phyloP scores from a whole-genome alignment of 2,329 filamentous ascomycete genomes.

The Aspergillus luchuensis region DNA sequence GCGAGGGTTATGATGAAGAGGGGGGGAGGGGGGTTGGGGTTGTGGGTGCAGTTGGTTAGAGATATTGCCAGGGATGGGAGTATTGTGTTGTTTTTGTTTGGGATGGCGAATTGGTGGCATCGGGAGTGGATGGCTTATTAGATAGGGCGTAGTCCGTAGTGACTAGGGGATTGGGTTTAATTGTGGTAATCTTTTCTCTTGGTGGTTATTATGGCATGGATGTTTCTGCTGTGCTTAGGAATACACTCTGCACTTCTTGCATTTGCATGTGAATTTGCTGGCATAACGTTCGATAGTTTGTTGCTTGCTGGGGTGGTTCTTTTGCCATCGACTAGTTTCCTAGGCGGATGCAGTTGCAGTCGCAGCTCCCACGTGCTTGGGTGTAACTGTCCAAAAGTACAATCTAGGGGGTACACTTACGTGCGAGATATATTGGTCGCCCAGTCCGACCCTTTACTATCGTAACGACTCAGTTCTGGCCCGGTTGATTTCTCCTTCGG shows the following conservation, averaged over 20 bases:
- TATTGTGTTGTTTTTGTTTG: conserved; percentile 49
- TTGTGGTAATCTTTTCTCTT: too few relatives aligned
- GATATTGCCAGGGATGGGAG: conserved; percentile 48
- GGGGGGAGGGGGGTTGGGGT: conserved; percentile 29
- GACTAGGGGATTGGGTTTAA: too few relatives aligned
- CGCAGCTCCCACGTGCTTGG: background rate
- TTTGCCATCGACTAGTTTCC: background rate
- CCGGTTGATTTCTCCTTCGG: background rate
- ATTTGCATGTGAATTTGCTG: background rate
- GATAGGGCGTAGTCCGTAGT: background rate
- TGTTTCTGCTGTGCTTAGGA: background rate
- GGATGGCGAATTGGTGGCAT: conserved; percentile 46
- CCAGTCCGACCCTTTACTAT: background rate
- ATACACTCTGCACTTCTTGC: background rate
- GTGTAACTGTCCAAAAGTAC: too few relatives aligned
- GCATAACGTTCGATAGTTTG: too few relatives aligned
- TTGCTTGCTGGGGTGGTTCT: too few relatives aligned
- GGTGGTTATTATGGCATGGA: background rate
- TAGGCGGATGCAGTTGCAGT: background rate
- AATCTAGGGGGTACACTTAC: too few relatives aligned
- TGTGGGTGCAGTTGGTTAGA: conserved; percentile 42
- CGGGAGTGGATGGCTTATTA: conserved; percentile 30
- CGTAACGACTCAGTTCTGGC: background rate
- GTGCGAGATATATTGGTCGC: background rate
- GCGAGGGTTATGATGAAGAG: conserved; percentile 36